Evolutionary conservation across 257 asterid genomes (phyloP).

Genomic region (Solanum appendiculatum): DNA sequence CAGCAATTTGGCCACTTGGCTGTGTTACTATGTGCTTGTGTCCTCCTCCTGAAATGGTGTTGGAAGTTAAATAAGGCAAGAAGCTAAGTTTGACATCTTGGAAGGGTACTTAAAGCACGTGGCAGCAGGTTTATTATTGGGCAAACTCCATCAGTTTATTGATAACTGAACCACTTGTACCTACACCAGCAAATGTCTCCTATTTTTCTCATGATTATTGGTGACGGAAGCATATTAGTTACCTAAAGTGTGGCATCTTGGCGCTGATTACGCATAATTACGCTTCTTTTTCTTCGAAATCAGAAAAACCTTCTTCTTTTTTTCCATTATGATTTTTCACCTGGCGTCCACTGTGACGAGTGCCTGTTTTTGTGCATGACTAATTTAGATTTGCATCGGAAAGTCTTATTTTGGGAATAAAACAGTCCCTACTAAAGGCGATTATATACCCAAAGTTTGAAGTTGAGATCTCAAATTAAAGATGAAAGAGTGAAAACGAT

Average conservation of each 20-base stretch:
- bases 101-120: background rate
- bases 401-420: too few species aligned
- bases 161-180: background rate
- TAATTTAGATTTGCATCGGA: background rate
- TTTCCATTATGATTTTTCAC: background rate
- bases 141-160: background rate
- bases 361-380: fast-evolving
- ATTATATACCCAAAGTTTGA: background rate
- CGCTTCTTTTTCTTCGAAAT: background rate
- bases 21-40: background rate
- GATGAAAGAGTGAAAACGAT: background rate
- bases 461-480: fast-evolving
- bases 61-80: background rate
- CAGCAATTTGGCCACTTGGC: background rate
- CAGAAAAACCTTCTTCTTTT: background rate
- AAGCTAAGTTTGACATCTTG: background rate
- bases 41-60: background rate
- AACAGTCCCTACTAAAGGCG: fast-evolving
- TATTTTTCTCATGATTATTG: background rate
- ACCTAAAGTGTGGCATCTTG: background rate
- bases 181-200: background rate
- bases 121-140: background rate
- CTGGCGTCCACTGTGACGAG: too few species aligned
- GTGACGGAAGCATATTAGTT: background rate
- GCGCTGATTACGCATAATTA: background rate